Base-by-base conservation (phyloP, 2,329 filamentous ascomycete species). In the Aspergillus eucalypticola region DNA sequence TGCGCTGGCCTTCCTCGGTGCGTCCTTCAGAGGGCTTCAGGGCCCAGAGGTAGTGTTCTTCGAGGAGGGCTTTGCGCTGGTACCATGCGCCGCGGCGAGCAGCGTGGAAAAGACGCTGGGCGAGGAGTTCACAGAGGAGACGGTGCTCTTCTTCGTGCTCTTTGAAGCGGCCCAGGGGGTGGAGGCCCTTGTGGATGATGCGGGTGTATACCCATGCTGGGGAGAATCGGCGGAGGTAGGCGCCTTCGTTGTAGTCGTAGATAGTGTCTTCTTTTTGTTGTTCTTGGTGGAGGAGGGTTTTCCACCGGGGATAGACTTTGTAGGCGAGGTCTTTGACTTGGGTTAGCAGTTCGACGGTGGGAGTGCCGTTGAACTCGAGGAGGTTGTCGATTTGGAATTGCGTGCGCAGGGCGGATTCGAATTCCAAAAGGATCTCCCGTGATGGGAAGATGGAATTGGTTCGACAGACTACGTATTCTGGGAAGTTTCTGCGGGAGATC, bases 201-300 rank as follows among this genome's bases (percentile, higher is more conserved):
- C 95, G 85, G 0, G 95, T 98, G 68, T 96, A 97, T 0, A 96
- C 89, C 84, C 96, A 96, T 0, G 90, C 93, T 0, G 94, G 91
- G 1, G 90, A 96, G 66, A 99, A 93, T 0, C 93, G 88, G 48
- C 93, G 87, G 1, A 99, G 80, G 71, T 99, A 99, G 0, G 89
- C 90, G 1, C 92, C 92, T 76, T 98, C 94, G 5, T 91, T 90
- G 61, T 84, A 90, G 62, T 92, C 88, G 67, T 95, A 96, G 0
- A 92, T 79, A 8, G 81, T 84, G 11, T 89, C 86, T 75, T 96
- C 92, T 73, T 92, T 96, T 13, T 81, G 80, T 64, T 89, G 86
- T 70, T 96, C 93, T 70, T 96, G 88, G 13, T 80, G 73, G 0
- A 96, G 76, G 13, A 96, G 78, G 0, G 74, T 73, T 67, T 86